Conservation (phyloP, 1,139 yeast genomes). For the Martiniozyma asiatica region DNA sequence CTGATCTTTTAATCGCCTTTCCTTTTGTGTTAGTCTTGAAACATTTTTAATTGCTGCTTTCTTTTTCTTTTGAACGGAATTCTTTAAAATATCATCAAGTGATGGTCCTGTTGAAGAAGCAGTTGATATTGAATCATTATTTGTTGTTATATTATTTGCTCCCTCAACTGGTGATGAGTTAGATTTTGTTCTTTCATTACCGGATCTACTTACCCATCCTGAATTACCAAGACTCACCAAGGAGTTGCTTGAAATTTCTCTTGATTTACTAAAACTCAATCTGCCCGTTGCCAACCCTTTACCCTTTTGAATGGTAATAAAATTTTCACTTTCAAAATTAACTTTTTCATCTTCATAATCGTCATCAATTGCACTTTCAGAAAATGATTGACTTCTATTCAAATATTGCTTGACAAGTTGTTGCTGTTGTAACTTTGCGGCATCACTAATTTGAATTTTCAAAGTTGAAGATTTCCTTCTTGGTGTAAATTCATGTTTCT, state of each 20-base stretch:
- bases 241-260: neutral
- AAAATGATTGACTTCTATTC: constrained; percentile 5
- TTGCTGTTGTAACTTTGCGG: constrained; percentile 4
- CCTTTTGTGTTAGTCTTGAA: constrained; percentile 18
- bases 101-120: constrained; percentile 1
- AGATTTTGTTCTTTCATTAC: too few relatives aligned
- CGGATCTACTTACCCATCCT: too few relatives aligned
- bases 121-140: neutral
- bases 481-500: constrained; percentile 26
- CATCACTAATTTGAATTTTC: constrained; percentile 3
- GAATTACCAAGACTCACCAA: too few relatives aligned
- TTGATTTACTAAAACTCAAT: too few relatives aligned
- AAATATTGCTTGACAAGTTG: neutral
- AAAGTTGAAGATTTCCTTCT: constrained; percentile 21
- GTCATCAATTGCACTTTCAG: constrained; percentile 18
- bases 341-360: constrained; percentile 12
- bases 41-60: constrained; percentile 5
- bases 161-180: too few relatives aligned
- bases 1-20: constrained; percentile 10
- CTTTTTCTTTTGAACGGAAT: constrained; percentile 1
- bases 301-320: constrained; percentile 6
- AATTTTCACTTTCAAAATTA: constrained; percentile 5
- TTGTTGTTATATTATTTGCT: too few relatives aligned
- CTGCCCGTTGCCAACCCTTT: constrained; percentile 14
- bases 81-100: constrained; percentile 1